phyloP scores from a whole-genome alignment of 192 early-diverging fungal genomes.

The Coemansia sp. region DNA sequence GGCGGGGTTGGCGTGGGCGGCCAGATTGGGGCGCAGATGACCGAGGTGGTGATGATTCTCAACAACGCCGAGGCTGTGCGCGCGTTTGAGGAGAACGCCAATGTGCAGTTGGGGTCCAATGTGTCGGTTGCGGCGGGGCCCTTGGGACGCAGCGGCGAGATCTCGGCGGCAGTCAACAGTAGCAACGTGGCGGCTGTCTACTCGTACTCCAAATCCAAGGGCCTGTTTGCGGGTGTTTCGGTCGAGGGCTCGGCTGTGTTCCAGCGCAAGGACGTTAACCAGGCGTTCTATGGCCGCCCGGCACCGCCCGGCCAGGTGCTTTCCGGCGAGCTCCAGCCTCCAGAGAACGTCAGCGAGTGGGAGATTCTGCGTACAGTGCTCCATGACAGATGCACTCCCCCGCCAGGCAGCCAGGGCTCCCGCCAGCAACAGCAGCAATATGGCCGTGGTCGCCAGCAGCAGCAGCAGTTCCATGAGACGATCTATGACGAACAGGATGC shows the following conservation, averaged over 20 bases:
- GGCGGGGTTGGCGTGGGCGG: constrained; percentile 83
- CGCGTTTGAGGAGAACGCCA: constrained; percentile 80
- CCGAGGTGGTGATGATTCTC: constrained; percentile 88
- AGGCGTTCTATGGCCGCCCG: constrained; percentile 74
- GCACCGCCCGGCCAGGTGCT: constrained; percentile 84
- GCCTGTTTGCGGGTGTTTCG: constrained; percentile 89
- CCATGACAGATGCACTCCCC: constrained; percentile 47
- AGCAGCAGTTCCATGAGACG: constrained; percentile 22
- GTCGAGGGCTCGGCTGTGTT: constrained; percentile 86
- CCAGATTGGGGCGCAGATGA: constrained; percentile 85
- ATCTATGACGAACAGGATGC: constrained; percentile 43
- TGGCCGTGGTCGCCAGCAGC: neutral
- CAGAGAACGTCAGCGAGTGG: constrained; percentile 54
- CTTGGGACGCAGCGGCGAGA: constrained; percentile 81
- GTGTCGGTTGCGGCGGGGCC: constrained; percentile 87
- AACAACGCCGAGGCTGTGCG: constrained; percentile 80
- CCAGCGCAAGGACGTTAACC: constrained; percentile 84
- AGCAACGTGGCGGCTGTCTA: constrained; percentile 83
- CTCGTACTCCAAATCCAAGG: constrained; percentile 90
- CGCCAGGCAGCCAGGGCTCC: constrained; percentile 2
- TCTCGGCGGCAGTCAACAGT: constrained; percentile 65
- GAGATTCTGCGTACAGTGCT: constrained; percentile 44
- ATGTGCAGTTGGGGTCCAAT: constrained; percentile 84
- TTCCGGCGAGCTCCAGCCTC: constrained; percentile 68
- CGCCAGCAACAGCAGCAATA: constrained; percentile 13